Conservation (phyloP, 805 yeast species). For the Kluyveromyces siamensis region DNA sequence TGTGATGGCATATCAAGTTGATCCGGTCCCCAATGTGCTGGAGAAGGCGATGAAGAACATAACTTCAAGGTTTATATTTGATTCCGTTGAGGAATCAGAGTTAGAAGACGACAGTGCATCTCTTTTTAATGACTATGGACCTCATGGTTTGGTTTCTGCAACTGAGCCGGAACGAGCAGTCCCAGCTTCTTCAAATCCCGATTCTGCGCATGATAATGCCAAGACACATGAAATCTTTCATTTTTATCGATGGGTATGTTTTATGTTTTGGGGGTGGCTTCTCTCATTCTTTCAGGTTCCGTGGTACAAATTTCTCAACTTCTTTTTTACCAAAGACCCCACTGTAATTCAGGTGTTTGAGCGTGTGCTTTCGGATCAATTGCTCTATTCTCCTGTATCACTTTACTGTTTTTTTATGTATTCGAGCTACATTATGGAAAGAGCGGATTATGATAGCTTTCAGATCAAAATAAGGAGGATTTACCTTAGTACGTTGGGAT, state of each 20-base stretch:
- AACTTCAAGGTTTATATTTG: not conserved
- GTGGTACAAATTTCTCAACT: conserved; percentile 81
- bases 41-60: conserved; percentile 9
- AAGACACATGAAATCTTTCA: conserved; percentile 33
- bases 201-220: not conserved
- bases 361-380: conserved; percentile 82
- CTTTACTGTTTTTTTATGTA: conserved; percentile 73
- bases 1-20: conserved; percentile 15
- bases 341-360: conserved; percentile 77
- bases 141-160: not conserved
- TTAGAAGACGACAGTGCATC: conserved; percentile 14
- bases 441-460: conserved; percentile 58
- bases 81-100: not conserved
- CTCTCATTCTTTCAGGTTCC: conserved; percentile 77
- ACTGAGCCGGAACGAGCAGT: not conserved
- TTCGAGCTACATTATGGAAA: conserved; percentile 73
- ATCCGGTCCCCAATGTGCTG: conserved; percentile 16
- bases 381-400: conserved; percentile 81
- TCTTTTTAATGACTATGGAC: conserved; percentile 24
- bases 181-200: conserved; percentile 6
- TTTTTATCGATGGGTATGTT: conserved; percentile 65
- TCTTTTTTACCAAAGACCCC: conserved; percentile 70
- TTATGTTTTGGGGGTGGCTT: conserved; percentile 79
- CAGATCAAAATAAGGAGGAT: conserved; percentile 53
- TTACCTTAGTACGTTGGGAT: conserved; percentile 58